Conservation (phyloP, 2,329 filamentous ascomycete species). For the Drechslerella coelobrocha region DNA sequence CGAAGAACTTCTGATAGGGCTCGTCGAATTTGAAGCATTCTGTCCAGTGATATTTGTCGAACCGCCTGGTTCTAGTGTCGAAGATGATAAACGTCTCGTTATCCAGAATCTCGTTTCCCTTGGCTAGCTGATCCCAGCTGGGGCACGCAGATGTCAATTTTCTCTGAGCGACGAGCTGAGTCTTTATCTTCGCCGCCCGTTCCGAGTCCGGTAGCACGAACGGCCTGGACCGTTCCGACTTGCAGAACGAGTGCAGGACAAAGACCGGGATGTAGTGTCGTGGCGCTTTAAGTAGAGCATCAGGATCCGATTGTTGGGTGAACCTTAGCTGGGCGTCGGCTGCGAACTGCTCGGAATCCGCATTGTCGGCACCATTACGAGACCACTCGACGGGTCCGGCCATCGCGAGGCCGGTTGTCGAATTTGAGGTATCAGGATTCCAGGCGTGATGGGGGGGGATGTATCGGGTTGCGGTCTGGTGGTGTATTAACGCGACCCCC, state of each 20-base stretch:
- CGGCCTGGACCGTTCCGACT: conserved; percentile 50
- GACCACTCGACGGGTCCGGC: conserved; percentile 54
- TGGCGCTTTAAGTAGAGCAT: conserved; percentile 53
- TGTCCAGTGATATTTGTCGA: conserved; percentile 54
- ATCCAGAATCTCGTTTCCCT: conserved; percentile 51
- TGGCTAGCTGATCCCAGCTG: conserved; percentile 30
- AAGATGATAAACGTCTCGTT: conserved; percentile 54
- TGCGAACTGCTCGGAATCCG: conserved; percentile 50
- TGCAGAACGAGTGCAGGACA: conserved; percentile 55
- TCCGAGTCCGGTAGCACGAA: conserved; percentile 49
- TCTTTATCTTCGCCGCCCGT: conserved; percentile 45
- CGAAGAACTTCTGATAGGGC: conserved; percentile 55
- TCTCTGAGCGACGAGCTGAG: conserved; percentile 37
- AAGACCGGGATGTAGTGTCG: conserved; percentile 54
- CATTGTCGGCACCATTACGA: conserved; percentile 53
- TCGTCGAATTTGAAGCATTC: conserved; percentile 55
- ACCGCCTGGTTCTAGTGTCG: conserved; percentile 53
- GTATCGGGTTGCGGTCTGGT: conserved; percentile 19
- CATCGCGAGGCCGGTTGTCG: conserved; percentile 50
- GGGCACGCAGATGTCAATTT: conserved; percentile 44
- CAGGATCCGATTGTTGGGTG: conserved; percentile 53
- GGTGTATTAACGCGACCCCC: conserved; percentile 27
- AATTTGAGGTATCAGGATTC: conserved; percentile 37
- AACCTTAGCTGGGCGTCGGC: conserved; percentile 50
- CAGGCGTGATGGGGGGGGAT: conserved; percentile 1